Conservation (phyloP, 2,329 filamentous ascomycete species). For the Arthrobotrys sinensis region DNA sequence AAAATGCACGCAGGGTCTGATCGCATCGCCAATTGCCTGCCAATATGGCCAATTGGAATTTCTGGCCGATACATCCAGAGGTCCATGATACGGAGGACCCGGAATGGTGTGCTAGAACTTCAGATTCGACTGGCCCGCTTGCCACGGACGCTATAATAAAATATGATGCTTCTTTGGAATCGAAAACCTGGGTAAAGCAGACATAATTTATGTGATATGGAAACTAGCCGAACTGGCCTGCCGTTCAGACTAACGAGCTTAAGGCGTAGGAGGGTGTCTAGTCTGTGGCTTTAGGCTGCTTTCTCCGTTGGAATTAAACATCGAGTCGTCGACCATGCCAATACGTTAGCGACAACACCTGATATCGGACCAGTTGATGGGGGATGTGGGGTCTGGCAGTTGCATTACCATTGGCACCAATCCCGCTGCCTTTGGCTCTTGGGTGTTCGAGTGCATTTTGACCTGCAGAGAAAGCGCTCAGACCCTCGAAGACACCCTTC, state of each 20-base stretch:
- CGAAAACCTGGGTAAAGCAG: slow-evolving; percentile 26
- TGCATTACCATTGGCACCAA: slow-evolving; percentile 41
- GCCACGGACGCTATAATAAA: slow-evolving; percentile 40
- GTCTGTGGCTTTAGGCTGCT: slow-evolving; percentile 46
- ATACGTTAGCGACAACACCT: slow-evolving; percentile 45
- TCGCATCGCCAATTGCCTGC: slow-evolving; percentile 31
- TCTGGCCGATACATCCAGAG: slow-evolving; percentile 50
- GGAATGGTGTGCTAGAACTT: slow-evolving; percentile 43
- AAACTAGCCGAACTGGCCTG: slow-evolving; percentile 44
- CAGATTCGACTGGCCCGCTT: slow-evolving; percentile 24
- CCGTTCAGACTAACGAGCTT: slow-evolving; percentile 26
- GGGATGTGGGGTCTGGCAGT: slow-evolving; percentile 52
- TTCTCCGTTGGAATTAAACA: slow-evolving; percentile 31
- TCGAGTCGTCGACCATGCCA: slow-evolving; percentile 12
- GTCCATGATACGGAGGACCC: slow-evolving; percentile 13
- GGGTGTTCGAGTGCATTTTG: slow-evolving; percentile 48
- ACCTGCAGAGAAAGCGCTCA: slow-evolving; percentile 57
- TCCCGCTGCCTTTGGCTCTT: slow-evolving; percentile 35
- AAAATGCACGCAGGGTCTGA: slow-evolving; percentile 57
- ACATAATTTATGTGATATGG: slow-evolving; percentile 29
- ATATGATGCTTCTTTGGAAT: slow-evolving; percentile 11
- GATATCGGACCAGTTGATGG: slow-evolving; percentile 59
- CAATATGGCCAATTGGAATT: slow-evolving; percentile 38
- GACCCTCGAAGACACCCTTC: slow-evolving; percentile 47
- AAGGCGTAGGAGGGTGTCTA: slow-evolving; percentile 19